These are phyloP conservation scores for Trametes gibbosa DNA, from an alignment of 768 basidiomycete species.

Conservation along the genomic window DNA sequence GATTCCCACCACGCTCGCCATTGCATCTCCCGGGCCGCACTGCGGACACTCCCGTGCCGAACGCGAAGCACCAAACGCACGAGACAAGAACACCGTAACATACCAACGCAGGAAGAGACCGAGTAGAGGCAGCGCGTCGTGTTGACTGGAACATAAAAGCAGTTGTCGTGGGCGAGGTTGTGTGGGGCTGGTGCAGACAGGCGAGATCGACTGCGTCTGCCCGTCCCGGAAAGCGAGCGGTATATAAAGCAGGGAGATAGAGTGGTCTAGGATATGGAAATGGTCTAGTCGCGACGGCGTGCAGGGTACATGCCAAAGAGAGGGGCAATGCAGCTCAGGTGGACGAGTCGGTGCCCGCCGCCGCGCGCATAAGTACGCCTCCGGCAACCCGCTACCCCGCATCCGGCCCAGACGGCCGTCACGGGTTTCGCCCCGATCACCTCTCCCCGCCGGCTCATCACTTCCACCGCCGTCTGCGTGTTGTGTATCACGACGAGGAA, in stretches of 20 bases:
- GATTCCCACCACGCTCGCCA: neutral
- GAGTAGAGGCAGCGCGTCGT: slow-evolving; percentile 9
- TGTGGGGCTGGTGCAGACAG: neutral
- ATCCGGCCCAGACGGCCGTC: slow-evolving; percentile 10
- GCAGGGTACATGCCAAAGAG: neutral
- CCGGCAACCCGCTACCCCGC: slow-evolving; percentile 19
- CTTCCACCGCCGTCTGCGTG: too few relatives aligned
- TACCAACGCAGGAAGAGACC: slow-evolving; percentile 17
- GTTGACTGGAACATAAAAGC: slow-evolving; percentile 19
- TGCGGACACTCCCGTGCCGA: neutral
- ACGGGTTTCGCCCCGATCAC: slow-evolving; percentile 9
- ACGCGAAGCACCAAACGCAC: neutral
- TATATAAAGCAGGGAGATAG: slow-evolving; percentile 2
- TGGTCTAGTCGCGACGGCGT: neutral
- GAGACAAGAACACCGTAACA: neutral
- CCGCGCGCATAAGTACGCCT: slow-evolving; percentile 3
- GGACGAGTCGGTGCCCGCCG: neutral
- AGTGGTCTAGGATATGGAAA: neutral
- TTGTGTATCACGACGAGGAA: too few relatives aligned
- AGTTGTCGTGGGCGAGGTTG: neutral
- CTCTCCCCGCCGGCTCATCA: neutral
- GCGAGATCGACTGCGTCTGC: neutral
- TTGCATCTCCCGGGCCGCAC: neutral
- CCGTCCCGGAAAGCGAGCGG: neutral
- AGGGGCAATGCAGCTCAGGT: neutral